Evolutionary conservation across 345 rosid genomes (phyloP).

Genomic region (Populus ilicifolia): DNA sequence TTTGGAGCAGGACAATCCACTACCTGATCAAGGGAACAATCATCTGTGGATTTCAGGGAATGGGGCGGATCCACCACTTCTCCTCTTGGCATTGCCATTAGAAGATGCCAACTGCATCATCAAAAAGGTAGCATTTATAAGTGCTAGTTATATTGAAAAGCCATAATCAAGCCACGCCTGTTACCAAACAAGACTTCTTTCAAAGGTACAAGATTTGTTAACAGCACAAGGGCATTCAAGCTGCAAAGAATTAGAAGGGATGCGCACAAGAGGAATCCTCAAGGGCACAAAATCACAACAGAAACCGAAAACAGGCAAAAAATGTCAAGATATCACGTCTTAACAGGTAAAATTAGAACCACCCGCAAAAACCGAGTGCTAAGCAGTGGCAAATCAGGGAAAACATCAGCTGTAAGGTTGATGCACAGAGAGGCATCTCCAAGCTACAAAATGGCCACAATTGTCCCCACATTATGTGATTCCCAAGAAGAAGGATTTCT

Average conservation of each 20-base stretch:
- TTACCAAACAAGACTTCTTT: not conserved
- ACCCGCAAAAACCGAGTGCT: not conserved
- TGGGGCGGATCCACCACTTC: slow-evolving; percentile 65
- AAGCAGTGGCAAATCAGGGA: not conserved
- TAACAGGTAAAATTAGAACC: not conserved
- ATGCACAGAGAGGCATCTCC: not conserved
- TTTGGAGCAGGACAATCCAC: slow-evolving; percentile 6
- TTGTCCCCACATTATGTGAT: not conserved
- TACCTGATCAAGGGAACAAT: slow-evolving; percentile 62
- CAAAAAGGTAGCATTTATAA: slow-evolving; percentile 9
- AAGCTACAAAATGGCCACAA: not conserved
- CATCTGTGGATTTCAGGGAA: slow-evolving; percentile 65
- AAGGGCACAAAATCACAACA: not conserved
- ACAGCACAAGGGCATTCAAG: not conserved
- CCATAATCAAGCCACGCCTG: not conserved
- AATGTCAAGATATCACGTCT: not conserved
- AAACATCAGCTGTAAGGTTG: not conserved
- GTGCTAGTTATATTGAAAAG: not conserved
- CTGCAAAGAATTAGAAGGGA: not conserved
- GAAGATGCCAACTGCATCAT: slow-evolving; percentile 68
- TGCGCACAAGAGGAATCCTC: not conserved
- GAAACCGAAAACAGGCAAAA: not conserved
- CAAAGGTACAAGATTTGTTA: not conserved
- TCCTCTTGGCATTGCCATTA: slow-evolving; percentile 66
- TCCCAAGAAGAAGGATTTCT: not conserved